Conservation (phyloP, 768 basidiomycete species). For the Russula ochroleuca region DNA sequence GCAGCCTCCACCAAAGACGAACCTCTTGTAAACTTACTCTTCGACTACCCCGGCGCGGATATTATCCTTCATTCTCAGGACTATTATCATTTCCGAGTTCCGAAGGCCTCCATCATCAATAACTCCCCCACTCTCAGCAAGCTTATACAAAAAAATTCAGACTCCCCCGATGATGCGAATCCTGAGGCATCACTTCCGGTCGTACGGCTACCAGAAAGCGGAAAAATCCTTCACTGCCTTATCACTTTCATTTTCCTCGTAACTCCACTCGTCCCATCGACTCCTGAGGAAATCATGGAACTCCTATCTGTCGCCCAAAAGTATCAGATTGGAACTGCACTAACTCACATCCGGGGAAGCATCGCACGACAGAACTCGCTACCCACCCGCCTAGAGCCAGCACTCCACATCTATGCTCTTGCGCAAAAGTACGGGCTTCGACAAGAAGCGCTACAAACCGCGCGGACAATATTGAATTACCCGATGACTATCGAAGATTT, state of each 20-base stretch:
- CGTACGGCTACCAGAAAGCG: not conserved
- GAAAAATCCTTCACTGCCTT: not conserved
- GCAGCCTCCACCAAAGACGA: not conserved
- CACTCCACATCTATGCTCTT: not conserved
- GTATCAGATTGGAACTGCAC: conserved; percentile 6
- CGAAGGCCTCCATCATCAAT: conserved; percentile 40
- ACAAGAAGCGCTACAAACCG: not conserved
- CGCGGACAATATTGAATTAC: too few relatives aligned
- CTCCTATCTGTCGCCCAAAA: conserved; percentile 10
- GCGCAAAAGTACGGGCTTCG: conserved; percentile 7
- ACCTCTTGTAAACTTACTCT: not conserved
- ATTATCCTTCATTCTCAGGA: conserved; percentile 43
- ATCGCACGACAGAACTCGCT: not conserved
- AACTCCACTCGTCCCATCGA: not conserved
- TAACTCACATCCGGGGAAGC: not conserved
- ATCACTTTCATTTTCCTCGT: conserved; percentile 19
- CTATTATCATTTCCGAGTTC: conserved; percentile 42
- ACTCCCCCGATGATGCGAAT: not conserved
- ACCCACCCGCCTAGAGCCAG: not conserved
- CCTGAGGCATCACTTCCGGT: not conserved
- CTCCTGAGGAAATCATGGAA: not conserved
- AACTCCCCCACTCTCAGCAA: conserved; percentile 39
- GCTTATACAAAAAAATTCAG: not conserved
- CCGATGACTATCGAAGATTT: too few relatives aligned
- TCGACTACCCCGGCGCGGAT: conserved; percentile 37